Evolutionary conservation across 805 yeast genomes (phyloP).

Genomic region (Barnettozyma pratensis): DNA sequence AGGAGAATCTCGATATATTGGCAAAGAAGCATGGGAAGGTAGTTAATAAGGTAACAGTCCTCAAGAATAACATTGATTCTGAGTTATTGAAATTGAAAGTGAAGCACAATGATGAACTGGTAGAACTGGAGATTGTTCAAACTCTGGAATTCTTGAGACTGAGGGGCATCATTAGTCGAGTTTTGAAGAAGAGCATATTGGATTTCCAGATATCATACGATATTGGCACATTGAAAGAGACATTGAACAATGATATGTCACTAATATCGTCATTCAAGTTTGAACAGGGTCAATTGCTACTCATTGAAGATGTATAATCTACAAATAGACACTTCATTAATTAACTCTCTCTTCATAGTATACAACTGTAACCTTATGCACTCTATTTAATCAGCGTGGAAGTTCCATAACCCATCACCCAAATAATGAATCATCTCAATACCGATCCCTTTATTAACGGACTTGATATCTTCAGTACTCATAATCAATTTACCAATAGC

Average conservation of each 20-base stretch:
- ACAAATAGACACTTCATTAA: neutral
- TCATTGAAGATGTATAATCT: constrained; percentile 3
- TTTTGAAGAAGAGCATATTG: constrained; percentile 20
- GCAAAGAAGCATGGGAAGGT: constrained; percentile 30
- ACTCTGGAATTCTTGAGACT: constrained; percentile 32
- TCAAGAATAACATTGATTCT: neutral
- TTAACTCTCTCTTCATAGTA: neutral
- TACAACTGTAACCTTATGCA: neutral
- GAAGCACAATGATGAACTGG: neutral
- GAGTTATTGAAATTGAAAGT: constrained; percentile 5
- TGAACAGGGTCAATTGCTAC: constrained; percentile 13
- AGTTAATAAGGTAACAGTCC: neutral
- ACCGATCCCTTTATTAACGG: constrained; percentile 82
- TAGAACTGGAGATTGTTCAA: constrained; percentile 19
- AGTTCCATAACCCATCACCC: constrained; percentile 86
- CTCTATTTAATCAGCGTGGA: constrained; percentile 38
- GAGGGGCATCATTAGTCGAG: constrained; percentile 27
- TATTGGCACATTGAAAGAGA: constrained; percentile 19
- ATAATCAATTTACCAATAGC: constrained; percentile 85
- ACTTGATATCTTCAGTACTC: constrained; percentile 86
- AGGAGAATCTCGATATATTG: constrained; percentile 20
- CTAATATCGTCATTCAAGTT: constrained; percentile 21
- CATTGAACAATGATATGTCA: constrained; percentile 21
- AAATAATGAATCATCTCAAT: constrained; percentile 76
- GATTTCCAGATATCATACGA: constrained; percentile 22